Evolutionary conservation across 2,329 filamentous ascomycete genomes (phyloP), one percentile per base, ranked within the genome.

Genomic region (Pseudogymnoascus sp.): DNA sequence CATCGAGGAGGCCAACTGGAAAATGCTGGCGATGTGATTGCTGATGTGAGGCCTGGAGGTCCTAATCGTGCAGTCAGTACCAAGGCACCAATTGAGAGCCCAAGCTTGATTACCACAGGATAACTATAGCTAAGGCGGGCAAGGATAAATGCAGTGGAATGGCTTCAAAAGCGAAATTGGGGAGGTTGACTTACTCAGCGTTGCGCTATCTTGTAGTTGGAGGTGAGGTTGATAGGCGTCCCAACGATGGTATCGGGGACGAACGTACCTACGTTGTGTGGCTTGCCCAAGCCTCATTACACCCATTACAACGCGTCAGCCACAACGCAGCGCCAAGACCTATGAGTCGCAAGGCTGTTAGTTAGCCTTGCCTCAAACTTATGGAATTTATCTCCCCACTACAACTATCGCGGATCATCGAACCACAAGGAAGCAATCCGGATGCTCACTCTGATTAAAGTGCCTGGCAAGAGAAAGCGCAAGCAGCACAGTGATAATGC

Each of bases 391-490:
- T 53, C 28, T 33, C 47, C 47, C 47, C 47, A 53, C 28, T 15
- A 33, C 28, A 53, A 35, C 47, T 20, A 33, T 33, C 11, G 47
- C 28, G 47, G 33, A 53, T 4, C 47, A 35, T 53, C 47, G 28
- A 53, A 53, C 47, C 15, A 53, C 47, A 53, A 53, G 28, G 25
- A 53, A 35, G n/a, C 11, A 53, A 53, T 53, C 47, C 47, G 47
- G 28, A 53, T 53, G 22, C 64, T 66, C 28, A 72, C 71, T 28
- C 67, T 69, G 5, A 70, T 72, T 35, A 68, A 66, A 37, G 64
- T 71, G 15, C 66, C 66, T 1, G 70, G 71, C 6, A 72, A 72
- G 59, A 65, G 63, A 11, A 69, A 60, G 22, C 62, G 66, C 3
- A 64, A 64, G 28, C 63, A 62, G 11, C 63, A 59, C 7, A 71